Evolutionary conservation across 176 grass and related monocot genomes (phyloP).

Genomic region (Ensete ventricosum): DNA sequence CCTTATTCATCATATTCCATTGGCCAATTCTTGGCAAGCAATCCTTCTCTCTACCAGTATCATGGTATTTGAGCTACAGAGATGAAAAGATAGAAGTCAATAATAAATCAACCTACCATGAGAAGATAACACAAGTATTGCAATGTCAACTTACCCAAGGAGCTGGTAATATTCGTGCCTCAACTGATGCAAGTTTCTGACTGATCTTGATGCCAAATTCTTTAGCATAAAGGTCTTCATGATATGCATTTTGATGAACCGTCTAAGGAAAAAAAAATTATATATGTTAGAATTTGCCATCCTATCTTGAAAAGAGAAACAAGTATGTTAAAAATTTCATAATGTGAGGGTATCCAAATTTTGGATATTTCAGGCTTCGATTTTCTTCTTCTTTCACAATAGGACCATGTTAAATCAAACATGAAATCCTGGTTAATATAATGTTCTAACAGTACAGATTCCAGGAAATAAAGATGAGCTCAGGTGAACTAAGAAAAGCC

Average conservation of each 20-base stretch:
- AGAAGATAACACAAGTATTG: not conserved
- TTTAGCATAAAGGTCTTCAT: constrained; percentile 80
- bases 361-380: not conserved
- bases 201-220: constrained; percentile 93
- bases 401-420: not conserved
- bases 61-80: constrained; percentile 85
- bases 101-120: not conserved
- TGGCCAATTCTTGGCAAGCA: constrained; percentile 77
- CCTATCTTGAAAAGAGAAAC: too few relatives aligned
- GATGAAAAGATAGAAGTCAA: constrained; percentile 9
- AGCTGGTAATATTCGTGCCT: constrained; percentile 77
- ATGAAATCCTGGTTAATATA: not conserved
- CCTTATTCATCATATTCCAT: constrained; percentile 99
- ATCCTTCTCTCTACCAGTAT: constrained; percentile 84
- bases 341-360: not conserved
- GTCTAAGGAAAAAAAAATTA: constrained; percentile 29
- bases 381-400: not conserved
- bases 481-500: not conserved
- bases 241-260: constrained; percentile 84
- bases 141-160: constrained; percentile 44
- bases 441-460: not conserved
- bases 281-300: too few relatives aligned
- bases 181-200: constrained; percentile 64
- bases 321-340: too few relatives aligned
- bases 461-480: not conserved